Evolutionary conservation across 371 early-diverging fungal genomes (phyloP), one percentile per base, ranked within the genome.

Genomic region (Entomophthora muscae): DNA sequence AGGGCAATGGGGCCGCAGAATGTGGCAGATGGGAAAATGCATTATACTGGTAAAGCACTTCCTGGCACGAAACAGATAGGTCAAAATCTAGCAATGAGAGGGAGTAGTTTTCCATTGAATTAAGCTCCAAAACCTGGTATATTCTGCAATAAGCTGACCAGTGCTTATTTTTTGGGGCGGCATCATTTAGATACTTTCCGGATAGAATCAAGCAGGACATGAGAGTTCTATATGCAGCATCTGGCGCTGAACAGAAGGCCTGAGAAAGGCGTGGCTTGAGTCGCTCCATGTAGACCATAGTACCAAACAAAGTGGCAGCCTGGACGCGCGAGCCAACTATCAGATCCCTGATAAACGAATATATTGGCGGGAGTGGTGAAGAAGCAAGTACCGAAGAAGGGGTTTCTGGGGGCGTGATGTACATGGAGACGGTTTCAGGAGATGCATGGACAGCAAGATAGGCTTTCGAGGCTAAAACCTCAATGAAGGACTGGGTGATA

Each of bases 161-260:
- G 63, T 84, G 78, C 67, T 83, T 82, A 74, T 88, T 88, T 67
- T 82, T 86, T 7, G 85, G 83, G 28, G 85, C 80, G 22, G 83
- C 75, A 64, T 85, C 87, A 61, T 86, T 84, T 32, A 85, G 73
- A 63, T 85, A 84, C 67, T 86, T 86, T 21, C 81, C 75, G 23
- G 84, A 79, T 5, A 88, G 73, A 32, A 88, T 83, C 2, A 89
- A 70, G 1, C 87, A 76, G 22, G 90, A 86, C 52, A 89, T 69
- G 64, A 86, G 81, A 26, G 87, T 82, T 31, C 88, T 77, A 65
- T 88, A 88, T 64, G 79, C 77, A 3, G 88, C 86, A n/a, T 52
- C 52, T 7, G 29, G 21, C 12, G 51, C 27, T 23, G 54, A 51
- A 2, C 22, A n/a, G 17, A 63, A 17, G 53, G 21, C 26, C 13